Conservation (phyloP, 148 eudicot species). For the Camellia sinensis region DNA sequence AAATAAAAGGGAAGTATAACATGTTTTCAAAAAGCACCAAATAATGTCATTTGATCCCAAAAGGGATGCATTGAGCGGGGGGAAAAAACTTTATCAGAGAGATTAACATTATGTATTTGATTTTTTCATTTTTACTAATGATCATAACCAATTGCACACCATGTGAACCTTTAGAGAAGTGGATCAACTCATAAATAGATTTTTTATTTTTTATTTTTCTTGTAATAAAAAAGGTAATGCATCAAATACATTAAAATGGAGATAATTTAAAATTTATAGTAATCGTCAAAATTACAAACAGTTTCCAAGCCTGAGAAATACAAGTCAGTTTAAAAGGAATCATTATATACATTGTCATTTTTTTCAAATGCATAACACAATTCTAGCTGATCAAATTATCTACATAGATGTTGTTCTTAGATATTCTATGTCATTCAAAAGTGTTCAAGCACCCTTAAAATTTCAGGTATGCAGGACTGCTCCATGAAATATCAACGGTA, state of each 20-base stretch:
- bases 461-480: background rate
- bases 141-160: background rate
- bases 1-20: no score
- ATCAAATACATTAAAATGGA: background rate
- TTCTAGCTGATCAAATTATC: background rate
- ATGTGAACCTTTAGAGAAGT: background rate
- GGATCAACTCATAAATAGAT: background rate
- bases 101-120: background rate
- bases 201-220: no score
- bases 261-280: background rate
- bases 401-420: background rate
- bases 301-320: slow-evolving; percentile 1
- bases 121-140: background rate
- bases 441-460: background rate
- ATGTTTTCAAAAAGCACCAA: no score
- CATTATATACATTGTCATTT: background rate
- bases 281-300: background rate
- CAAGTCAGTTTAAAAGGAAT: background rate
- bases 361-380: background rate
- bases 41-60: no score
- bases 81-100: background rate
- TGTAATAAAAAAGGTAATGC: background rate
- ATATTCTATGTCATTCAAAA: background rate
- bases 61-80: background rate
- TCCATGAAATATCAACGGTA: background rate